Evolutionary conservation across 2,329 filamentous ascomycete species (phyloP).

Genomic region (Aureobasidium melanogenum): DNA sequence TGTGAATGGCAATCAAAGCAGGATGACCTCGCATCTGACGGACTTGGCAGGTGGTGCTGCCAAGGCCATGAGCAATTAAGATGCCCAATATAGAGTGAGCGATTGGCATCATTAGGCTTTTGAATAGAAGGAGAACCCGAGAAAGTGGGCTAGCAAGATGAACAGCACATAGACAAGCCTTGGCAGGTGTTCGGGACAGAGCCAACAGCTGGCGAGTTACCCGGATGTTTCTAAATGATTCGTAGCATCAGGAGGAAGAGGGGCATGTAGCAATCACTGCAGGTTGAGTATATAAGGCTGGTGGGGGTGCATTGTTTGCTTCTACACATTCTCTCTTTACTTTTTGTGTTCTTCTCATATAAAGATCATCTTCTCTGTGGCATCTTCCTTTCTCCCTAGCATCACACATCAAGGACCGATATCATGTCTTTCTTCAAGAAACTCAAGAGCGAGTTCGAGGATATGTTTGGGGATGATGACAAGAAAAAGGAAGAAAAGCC

Average conservation of each 20-base stretch:
- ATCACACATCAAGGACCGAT: neutral
- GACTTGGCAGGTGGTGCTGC: neutral
- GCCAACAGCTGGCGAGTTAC: neutral
- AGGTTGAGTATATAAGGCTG: neutral
- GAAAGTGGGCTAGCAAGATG: neutral
- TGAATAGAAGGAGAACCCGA: neutral
- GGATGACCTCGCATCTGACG: neutral
- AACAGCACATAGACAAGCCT: neutral
- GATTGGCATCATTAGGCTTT: neutral
- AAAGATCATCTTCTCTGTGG: neutral
- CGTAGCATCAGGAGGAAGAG: neutral
- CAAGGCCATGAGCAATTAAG: neutral
- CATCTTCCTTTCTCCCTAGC: neutral
- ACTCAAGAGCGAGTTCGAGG: conserved; percentile 36
- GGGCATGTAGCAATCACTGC: neutral
- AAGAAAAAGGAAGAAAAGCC: conserved; percentile 25
- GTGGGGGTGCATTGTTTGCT: neutral
- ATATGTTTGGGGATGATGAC: conserved; percentile 25
- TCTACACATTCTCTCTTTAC: neutral
- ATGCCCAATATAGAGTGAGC: neutral
- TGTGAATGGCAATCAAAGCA: neutral
- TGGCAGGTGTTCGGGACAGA: neutral
- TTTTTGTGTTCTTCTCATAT: neutral
- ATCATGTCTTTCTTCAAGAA: conserved; percentile 40
- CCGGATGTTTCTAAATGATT: neutral